Evolutionary conservation across 2,329 filamentous ascomycete genomes (phyloP).

Genomic region (Aspergillus ibericus): DNA sequence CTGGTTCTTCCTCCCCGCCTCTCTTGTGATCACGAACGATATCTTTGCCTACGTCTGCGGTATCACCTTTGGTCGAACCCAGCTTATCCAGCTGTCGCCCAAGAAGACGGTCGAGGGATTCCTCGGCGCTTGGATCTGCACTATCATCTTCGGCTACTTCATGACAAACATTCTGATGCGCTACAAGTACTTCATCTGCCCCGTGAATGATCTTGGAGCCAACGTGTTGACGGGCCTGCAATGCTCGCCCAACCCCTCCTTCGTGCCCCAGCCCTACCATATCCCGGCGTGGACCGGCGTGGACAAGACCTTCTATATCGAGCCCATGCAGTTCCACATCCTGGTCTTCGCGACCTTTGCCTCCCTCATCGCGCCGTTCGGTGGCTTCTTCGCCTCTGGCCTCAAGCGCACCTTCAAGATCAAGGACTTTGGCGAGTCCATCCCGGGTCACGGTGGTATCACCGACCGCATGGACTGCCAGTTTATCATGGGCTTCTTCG

Average conservation of each 20-base stretch:
- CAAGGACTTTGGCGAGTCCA: conserved; percentile 98
- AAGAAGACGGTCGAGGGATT: conserved; percentile 99
- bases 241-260: conserved; percentile 89
- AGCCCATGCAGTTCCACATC: conserved; percentile 92
- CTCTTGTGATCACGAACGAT: conserved; percentile 96
- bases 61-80: conserved; percentile 93
- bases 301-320: conserved; percentile 70
- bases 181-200: conserved; percentile 97
- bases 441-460: conserved; percentile 95
- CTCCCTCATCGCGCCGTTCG: conserved; percentile 94
- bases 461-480: conserved; percentile 99
- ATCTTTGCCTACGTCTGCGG: conserved; percentile 98
- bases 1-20: conserved; percentile 96
- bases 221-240: conserved; percentile 89
- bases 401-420: conserved; percentile 99
- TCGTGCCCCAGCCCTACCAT: conserved; percentile 73
- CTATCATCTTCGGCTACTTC: conserved; percentile 77
- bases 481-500: conserved; percentile 99
- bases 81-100: conserved; percentile 94
- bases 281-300: conserved; percentile 72
- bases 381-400: conserved; percentile 96
- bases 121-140: conserved; percentile 93
- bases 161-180: conserved; percentile 82
- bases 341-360: conserved; percentile 89
- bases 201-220: conserved; percentile 91